A percentile compares a stretch with the other conserved stretches of the same genome.
phyloP scores from a whole-genome alignment of 2,329 filamentous ascomycete species.

The Moelleriella libera region DNA sequence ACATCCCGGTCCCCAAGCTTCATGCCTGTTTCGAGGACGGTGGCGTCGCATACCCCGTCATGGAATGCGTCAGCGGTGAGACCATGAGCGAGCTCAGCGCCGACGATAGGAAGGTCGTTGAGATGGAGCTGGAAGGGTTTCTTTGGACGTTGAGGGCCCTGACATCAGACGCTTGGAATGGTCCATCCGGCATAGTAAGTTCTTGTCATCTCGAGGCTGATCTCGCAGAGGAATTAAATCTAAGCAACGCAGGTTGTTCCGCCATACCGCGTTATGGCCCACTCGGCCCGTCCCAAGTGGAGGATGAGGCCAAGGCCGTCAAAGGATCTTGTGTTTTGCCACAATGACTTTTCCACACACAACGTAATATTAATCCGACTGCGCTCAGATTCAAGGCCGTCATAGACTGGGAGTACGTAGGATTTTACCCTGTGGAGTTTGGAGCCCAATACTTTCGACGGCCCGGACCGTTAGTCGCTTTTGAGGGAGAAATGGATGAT shows the following conservation, averaged over 20 bases:
- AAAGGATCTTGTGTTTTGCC: slow-evolving; percentile 6
- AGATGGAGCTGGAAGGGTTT: slow-evolving; percentile 6
- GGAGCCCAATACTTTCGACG: slow-evolving; percentile 8
- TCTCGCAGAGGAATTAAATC: background rate
- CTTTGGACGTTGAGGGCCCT: slow-evolving; percentile 3
- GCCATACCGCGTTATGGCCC: slow-evolving; percentile 6
- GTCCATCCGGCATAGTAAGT: slow-evolving; percentile 5
- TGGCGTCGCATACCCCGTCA: slow-evolving; percentile 2
- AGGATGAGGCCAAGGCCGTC: slow-evolving; percentile 5
- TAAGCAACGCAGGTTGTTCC: slow-evolving; percentile 4
- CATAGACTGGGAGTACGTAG: slow-evolving; percentile 23
- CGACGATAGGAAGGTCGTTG: slow-evolving; percentile 4
- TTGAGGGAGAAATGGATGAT: slow-evolving; percentile 12
- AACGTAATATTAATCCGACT: slow-evolving; percentile 6
- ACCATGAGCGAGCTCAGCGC: slow-evolving; percentile 1
- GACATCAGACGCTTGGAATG: slow-evolving; percentile 7
- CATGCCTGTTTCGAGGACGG: slow-evolving; percentile 6
- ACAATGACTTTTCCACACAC: slow-evolving; percentile 4
- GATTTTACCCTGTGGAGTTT: slow-evolving; percentile 14
- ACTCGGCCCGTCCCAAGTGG: slow-evolving; percentile 2
- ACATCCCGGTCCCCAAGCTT: slow-evolving; percentile 8
- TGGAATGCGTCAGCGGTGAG: slow-evolving; percentile 3
- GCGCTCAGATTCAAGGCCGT: slow-evolving; percentile 17
- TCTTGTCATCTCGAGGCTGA: too few relatives aligned
- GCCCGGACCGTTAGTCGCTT: slow-evolving; percentile 10